phyloP scores from a whole-genome alignment of 1,284 basidiomycete species.

The Hemileia vastatrix region DNA sequence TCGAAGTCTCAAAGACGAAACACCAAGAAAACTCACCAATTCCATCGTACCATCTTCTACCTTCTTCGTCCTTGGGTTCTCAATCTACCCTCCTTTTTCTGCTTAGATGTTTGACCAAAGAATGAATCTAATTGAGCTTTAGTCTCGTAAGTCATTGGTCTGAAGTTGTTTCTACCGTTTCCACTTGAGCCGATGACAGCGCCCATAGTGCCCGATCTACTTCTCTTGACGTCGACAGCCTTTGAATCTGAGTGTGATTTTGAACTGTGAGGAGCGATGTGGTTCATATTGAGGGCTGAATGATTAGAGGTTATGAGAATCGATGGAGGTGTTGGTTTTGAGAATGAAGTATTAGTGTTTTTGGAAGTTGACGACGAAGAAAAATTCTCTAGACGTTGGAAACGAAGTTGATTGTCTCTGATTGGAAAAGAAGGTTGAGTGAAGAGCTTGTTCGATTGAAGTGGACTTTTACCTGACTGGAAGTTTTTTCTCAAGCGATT shows the following conservation, averaged over 20 bases:
- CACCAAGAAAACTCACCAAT: too few relatives aligned
- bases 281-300: neutral
- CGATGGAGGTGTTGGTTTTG: neutral
- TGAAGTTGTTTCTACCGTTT: conserved; percentile 24
- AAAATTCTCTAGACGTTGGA: too few relatives aligned
- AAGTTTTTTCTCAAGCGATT: too few relatives aligned
- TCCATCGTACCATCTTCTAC: conserved; percentile 28
- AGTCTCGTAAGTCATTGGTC: conserved; percentile 29
- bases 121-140: conserved; percentile 30
- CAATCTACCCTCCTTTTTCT: conserved; percentile 27
- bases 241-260: too few relatives aligned
- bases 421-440: too few relatives aligned
- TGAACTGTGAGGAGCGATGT: too few relatives aligned
- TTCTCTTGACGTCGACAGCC: neutral
- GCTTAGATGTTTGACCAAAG: conserved; percentile 28
- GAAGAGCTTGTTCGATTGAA: too few relatives aligned
- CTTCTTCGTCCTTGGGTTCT: conserved; percentile 28
- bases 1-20: too few relatives aligned
- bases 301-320: neutral
- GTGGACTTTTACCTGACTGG: too few relatives aligned
- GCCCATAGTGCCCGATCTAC: neutral
- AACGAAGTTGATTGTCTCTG: too few relatives aligned
- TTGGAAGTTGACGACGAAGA: too few relatives aligned
- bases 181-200: too few relatives aligned
- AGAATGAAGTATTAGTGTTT: neutral